These are phyloP conservation scores for Magnusiomyces clavatus DNA, from an alignment of 1,139 yeast genomes.

Conservation along the genomic window DNA sequence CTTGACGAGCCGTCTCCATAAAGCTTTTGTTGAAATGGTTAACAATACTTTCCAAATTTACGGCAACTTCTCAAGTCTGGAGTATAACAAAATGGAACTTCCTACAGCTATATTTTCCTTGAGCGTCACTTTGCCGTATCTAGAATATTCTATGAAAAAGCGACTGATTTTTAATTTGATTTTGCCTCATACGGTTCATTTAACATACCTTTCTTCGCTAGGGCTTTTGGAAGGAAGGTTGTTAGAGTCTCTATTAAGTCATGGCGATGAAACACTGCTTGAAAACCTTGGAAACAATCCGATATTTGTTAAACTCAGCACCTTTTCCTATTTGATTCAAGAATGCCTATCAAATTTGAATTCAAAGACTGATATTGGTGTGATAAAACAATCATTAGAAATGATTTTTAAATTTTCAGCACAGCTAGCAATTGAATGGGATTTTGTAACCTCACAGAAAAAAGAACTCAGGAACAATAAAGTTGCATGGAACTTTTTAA, in stretches of 20 bases:
- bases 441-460: slow-evolving; percentile 7
- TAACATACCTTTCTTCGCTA: slow-evolving; percentile 8
- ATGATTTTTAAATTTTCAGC: slow-evolving; percentile 8
- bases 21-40: background rate
- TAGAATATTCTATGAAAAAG: background rate
- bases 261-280: background rate
- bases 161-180: background rate
- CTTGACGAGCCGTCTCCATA: background rate
- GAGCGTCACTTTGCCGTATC: slow-evolving; percentile 10
- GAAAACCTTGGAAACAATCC: slow-evolving; percentile 6
- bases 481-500: slow-evolving; percentile 30
- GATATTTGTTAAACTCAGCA: slow-evolving; percentile 17
- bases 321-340: slow-evolving; percentile 19
- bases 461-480: background rate
- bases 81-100: background rate
- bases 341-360: background rate
- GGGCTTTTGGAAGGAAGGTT: slow-evolving; percentile 1
- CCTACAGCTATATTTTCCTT: slow-evolving; percentile 8
- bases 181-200: slow-evolving; percentile 9
- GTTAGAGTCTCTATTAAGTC: slow-evolving; percentile 1
- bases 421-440: slow-evolving; percentile 10
- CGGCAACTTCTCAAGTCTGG: background rate
- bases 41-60: slow-evolving; percentile 1
- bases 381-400: slow-evolving; percentile 9
- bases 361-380: slow-evolving; percentile 9